Evolutionary conservation across 768 basidiomycete species (phyloP), one percentile per base, ranked within the genome.

Genomic region (Termitomyces eurrhizus): DNA sequence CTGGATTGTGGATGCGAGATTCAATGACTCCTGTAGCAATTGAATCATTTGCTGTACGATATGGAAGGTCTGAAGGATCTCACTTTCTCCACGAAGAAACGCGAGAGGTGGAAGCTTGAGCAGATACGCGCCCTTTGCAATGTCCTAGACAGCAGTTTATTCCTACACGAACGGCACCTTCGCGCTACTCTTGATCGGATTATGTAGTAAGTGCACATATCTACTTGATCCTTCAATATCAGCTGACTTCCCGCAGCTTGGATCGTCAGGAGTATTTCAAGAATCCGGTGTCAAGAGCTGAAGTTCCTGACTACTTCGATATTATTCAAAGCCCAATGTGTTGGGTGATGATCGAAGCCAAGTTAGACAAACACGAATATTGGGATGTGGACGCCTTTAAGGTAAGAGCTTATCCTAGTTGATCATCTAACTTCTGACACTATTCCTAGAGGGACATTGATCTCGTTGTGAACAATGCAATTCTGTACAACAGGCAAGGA

Each of bases 261-360:
- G 95, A 98, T 69, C 82, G 84, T 18, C 75, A 82, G 6, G 88
- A 87, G 48, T 80, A 86, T 62, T 98, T 98, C 75, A 84, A 84
- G 61, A 84, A 88, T 61, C 93, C 95, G 0, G 94, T 98, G 41
- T 88, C 86, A 45, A 86, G 78, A 65, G 76, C 74, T 1, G 84
- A 90, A 44, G 93, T 95, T 0, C 92, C 91, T 1, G 95, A 98
- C 68, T 99, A 99, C 70, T 93, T 90, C 68, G 89, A 93, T 50
- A 78, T 97, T 39, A 81, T 99, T 67, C 81, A 86, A 66, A 77
- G 81, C 4, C 97, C 97, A 0, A 97, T 97, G 93, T 89, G 88
- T 62, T 95, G 95, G 87, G 80, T 79, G 13, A 80, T 79, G 33
- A 96, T 99, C 68, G 88, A 92, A 50, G 73, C 75, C 33, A 96